These are phyloP conservation scores for Pythium guiyangense DNA, from an alignment of 352 stramenopile genomes.

Conservation along the genomic window DNA sequence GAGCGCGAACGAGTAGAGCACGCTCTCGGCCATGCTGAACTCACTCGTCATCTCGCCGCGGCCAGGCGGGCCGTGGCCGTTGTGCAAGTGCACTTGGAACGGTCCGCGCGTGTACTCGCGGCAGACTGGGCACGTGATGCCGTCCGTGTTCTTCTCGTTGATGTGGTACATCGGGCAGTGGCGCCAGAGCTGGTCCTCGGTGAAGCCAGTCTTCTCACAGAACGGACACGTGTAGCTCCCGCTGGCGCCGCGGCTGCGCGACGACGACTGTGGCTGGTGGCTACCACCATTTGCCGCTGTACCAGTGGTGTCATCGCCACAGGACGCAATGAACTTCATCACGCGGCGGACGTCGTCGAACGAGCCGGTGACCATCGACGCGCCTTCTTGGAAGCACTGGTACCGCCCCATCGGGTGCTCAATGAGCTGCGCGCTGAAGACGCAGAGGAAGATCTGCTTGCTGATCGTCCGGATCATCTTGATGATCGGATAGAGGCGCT, in stretches of 20 bases:
- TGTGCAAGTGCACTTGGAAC: constrained; percentile 86
- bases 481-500: constrained; percentile 46
- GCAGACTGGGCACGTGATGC: constrained; percentile 73
- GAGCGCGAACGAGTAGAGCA: constrained; percentile 79
- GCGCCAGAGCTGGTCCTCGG: constrained; percentile 80
- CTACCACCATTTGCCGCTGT: too few relatives aligned
- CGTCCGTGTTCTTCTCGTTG: constrained; percentile 77
- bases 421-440: constrained; percentile 73
- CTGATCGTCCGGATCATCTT: constrained; percentile 67
- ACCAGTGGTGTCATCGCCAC: constrained; percentile 19
- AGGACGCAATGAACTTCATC: constrained; percentile 62
- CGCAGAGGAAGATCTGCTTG: constrained; percentile 81
- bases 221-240: constrained; percentile 60
- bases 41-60: constrained; percentile 79
- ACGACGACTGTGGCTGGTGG: background rate
- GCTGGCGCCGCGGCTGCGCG: constrained; percentile 7
- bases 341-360: constrained; percentile 57
- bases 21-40: constrained; percentile 68
- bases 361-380: constrained; percentile 79
- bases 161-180: constrained; percentile 85
- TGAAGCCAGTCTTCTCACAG: constrained; percentile 65
- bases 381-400: constrained; percentile 70
- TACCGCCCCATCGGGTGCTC: constrained; percentile 71
- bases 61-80: constrained; percentile 72
- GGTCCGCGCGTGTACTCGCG: constrained; percentile 52